Conservation (phyloP, 2,329 filamentous ascomycete genomes). For the Teratosphaeria nubilosa region DNA sequence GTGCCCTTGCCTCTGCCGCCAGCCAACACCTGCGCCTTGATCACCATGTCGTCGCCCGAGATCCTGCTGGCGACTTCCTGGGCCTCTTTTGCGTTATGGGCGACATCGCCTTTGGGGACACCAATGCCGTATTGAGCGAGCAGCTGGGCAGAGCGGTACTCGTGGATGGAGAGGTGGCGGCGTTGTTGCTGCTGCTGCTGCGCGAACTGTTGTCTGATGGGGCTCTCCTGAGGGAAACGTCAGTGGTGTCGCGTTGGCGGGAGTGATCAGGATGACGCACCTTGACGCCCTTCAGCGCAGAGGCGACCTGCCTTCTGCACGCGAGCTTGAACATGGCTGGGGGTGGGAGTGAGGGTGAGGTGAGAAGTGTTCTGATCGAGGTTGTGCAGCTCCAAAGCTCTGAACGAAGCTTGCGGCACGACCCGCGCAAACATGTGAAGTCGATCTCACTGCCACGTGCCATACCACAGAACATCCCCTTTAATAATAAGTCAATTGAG, state of each 20-base stretch:
- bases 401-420: background rate
- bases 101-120: conserved; percentile 82
- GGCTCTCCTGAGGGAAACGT: conserved; percentile 42
- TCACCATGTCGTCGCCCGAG: conserved; percentile 90
- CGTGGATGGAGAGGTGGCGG: conserved; percentile 90
- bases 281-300: conserved; percentile 68
- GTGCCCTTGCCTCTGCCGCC: conserved; percentile 95
- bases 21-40: conserved; percentile 98
- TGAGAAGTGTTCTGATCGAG: background rate
- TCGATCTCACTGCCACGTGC: background rate
- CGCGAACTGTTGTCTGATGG: conserved; percentile 41
- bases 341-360: background rate
- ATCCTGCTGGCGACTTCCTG: conserved; percentile 85
- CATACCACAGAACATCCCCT: background rate
- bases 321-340: conserved; percentile 73
- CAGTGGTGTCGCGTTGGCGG: background rate
- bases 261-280: conserved; percentile 32
- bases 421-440: background rate
- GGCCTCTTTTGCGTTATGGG: conserved; percentile 73
- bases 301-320: conserved; percentile 69
- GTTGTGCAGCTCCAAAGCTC: background rate
- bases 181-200: conserved; percentile 52
- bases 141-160: conserved; percentile 92
- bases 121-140: conserved; percentile 86
- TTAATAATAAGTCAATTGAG: background rate